Percentiles rank a stretch among this genome's conserved stretches.
These are phyloP conservation scores for Trametes elegans DNA, from an alignment of 768 basidiomycete species.

Conservation along the genomic window DNA sequence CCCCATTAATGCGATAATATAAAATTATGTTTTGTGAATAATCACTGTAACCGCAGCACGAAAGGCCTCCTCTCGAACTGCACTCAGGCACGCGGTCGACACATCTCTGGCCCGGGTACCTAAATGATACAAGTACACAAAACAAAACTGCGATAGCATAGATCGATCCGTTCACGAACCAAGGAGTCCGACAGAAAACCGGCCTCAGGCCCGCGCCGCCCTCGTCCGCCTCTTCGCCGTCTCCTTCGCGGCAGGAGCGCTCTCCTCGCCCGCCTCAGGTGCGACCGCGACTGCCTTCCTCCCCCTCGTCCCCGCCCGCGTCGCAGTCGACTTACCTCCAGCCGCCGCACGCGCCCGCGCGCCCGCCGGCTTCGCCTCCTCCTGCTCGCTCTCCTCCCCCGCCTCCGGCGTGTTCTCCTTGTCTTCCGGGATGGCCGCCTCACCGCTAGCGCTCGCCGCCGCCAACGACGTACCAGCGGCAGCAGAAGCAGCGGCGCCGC, in stretches of 20 bases:
- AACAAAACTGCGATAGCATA: too few relatives aligned
- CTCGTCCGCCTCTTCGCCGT: conserved; percentile 19
- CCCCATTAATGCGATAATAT: conserved; percentile 31
- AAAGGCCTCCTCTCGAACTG: too few relatives aligned
- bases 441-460: too few relatives aligned
- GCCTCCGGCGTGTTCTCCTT: conserved; percentile 38
- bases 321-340: conserved; percentile 1
- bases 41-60: too few relatives aligned
- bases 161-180: too few relatives aligned
- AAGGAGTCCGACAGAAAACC: too few relatives aligned
- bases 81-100: too few relatives aligned
- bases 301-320: conserved; percentile 11
- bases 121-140: neutral
- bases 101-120: too few relatives aligned
- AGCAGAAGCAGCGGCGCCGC: conserved; percentile 10
- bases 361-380: conserved; percentile 2
- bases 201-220: conserved; percentile 17
- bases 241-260: neutral
- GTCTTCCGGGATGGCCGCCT: conserved; percentile 18
- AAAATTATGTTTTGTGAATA: too few relatives aligned
- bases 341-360: conserved; percentile 10
- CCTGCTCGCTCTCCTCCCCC: conserved; percentile 16
- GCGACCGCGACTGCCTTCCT: conserved; percentile 11
- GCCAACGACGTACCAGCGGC: too few relatives aligned
- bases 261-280: conserved; percentile 1